Percentiles rank a stretch among this genome's conserved stretches.
Evolutionary conservation across 257 asterid species (phyloP).

Genomic region (Solanum corneliomulleri): DNA sequence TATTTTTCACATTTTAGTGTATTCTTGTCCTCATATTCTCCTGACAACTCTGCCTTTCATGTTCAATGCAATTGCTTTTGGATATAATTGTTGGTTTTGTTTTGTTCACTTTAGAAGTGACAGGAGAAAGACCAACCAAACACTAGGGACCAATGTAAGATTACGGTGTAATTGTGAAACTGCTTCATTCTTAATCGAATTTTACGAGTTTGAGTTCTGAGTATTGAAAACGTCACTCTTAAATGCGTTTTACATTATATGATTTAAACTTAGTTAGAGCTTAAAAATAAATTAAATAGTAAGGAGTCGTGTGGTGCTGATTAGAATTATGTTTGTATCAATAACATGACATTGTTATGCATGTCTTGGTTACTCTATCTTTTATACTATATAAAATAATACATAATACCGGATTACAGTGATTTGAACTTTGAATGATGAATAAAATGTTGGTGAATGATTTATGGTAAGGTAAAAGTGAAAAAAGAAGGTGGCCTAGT

Average conservation of each 20-base stretch:
- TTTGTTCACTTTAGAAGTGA: not conserved
- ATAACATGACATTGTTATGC: not conserved
- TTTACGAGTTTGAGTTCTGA: fast-evolving
- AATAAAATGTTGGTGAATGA: not conserved
- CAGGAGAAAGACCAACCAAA: not conserved
- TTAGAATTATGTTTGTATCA: no score
- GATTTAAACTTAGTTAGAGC: not conserved
- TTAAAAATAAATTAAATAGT: not conserved
- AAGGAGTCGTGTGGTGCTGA: not conserved
- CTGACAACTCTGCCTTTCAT: not conserved
- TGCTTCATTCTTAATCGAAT: no score
- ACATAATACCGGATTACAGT: not conserved
- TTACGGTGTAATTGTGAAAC: not conserved
- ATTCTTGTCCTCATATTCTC: not conserved
- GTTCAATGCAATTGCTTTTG: not conserved
- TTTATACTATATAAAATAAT: no score
- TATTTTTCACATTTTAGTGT: not conserved
- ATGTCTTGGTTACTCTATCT: no score
- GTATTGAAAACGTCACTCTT: no score
- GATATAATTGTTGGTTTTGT: not conserved
- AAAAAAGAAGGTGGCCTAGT: not conserved
- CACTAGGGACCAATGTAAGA: not conserved
- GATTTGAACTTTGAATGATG: not conserved
- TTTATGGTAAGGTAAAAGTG: not conserved
- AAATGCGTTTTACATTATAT: no score